Evolutionary conservation across 2,329 filamentous ascomycete genomes (phyloP), one percentile per base, ranked within the genome.

Genomic region (Apiospora koreana): DNA sequence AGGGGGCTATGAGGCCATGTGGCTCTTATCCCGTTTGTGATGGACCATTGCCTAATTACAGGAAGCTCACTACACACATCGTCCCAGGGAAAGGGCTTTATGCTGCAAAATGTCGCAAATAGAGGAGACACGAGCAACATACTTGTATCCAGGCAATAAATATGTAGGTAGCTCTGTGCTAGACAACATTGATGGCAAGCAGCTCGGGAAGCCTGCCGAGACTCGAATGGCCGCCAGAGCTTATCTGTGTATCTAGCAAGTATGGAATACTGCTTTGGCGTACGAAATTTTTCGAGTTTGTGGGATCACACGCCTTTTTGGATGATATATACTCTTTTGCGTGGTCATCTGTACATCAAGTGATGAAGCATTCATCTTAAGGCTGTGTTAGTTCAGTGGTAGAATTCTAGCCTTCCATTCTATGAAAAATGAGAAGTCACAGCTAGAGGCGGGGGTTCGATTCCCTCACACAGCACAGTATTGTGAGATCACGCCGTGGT

Each of bases 341-440:
- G 23, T 0, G 3, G 12, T 3, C 18, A 18, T 18, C 25, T 54
- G 6, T 18, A 2, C 25, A 58, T 35, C n/a, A 28, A 54, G 4
- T n/a, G n/a, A n/a, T n/a, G n/a, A n/a, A n/a, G n/a, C n/a, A n/a
- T n/a, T n/a, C n/a, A n/a, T n/a, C n/a, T n/a, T n/a, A 18, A 31
- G 16, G 54, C 54, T 62, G 54, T 62, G 54, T 62, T 62, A 62
- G 54, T 38, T 62, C 54, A 62, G 54, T 62, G 54, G 54, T 62
- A 62, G 54, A 62, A 62, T 62, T 62, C 54, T 38, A 62, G 54
- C 54, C 54, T 62, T 62, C 54, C 54, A 62, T n/a, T n/a, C n/a
- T n/a, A n/a, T n/a, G n/a, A n/a, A n/a, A n/a, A n/a, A n/a, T n/a
- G n/a, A n/a, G n/a, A n/a, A n/a, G n/a, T n/a, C n/a, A n/a, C n/a